A percentile compares a stretch with the other conserved stretches of the same genome.
Evolutionary conservation across 108 stramenopile genomes (phyloP).

Genomic region (Cyclotella cryptica): DNA sequence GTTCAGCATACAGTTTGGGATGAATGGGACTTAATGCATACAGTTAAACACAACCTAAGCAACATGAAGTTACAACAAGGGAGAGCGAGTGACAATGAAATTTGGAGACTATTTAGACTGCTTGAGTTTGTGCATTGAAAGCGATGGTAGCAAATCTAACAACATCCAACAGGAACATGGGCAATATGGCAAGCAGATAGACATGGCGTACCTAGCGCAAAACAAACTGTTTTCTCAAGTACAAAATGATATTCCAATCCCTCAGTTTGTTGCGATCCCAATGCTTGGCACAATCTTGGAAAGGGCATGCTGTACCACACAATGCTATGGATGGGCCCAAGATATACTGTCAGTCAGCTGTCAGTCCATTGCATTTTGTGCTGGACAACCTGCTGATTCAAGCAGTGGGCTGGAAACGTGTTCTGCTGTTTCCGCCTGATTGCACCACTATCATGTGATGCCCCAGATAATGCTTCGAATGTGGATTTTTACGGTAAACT

Average conservation of each 20-base stretch:
- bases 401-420: slow-evolving; percentile 69
- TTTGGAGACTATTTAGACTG: slow-evolving; percentile 76
- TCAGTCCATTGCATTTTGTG: slow-evolving; percentile 81
- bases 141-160: slow-evolving; percentile 33
- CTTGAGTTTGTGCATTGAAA: slow-evolving; percentile 59
- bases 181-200: neutral
- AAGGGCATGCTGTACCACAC: slow-evolving; percentile 69
- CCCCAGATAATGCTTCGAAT: neutral
- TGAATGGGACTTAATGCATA: neutral
- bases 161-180: neutral
- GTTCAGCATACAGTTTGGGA: no score
- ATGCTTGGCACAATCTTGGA: slow-evolving; percentile 50
- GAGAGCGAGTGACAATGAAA: slow-evolving; percentile 49
- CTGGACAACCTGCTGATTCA: slow-evolving; percentile 85
- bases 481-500: slow-evolving; percentile 13
- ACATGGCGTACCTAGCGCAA: slow-evolving; percentile 83
- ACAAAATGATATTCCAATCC: slow-evolving; percentile 62
- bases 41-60: neutral
- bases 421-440: slow-evolving; percentile 58
- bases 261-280: slow-evolving; percentile 49
- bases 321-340: slow-evolving; percentile 85
- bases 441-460: neutral
- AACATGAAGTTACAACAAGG: slow-evolving; percentile 49
- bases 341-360: slow-evolving; percentile 59
- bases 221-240: slow-evolving; percentile 66